A percentile compares a stretch with the other conserved stretches of the same genome.
These are phyloP conservation scores for Tanozyma kutaoensis DNA, from an alignment of 805 yeast species.

Conservation along the genomic window DNA sequence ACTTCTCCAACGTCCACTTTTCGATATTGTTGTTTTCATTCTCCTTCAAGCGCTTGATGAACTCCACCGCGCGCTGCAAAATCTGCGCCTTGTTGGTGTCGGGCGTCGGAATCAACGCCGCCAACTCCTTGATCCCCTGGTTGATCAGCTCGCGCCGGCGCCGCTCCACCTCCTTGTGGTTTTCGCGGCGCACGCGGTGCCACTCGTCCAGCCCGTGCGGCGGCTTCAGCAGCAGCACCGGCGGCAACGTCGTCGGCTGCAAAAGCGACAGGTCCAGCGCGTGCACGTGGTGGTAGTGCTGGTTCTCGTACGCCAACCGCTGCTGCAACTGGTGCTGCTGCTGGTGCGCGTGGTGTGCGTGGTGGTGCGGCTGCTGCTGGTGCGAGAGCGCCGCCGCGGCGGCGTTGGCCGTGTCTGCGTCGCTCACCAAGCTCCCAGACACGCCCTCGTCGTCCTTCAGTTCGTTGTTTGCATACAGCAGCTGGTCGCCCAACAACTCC, in stretches of 20 bases:
- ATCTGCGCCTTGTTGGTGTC: slow-evolving; percentile 89
- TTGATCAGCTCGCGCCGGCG: slow-evolving; percentile 84
- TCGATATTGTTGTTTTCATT: slow-evolving; percentile 83
- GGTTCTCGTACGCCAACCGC: slow-evolving; percentile 7
- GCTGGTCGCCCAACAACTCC: slow-evolving; percentile 29
- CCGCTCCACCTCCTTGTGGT: slow-evolving; percentile 92
- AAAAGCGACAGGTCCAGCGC: slow-evolving; percentile 8
- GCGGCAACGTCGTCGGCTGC: slow-evolving; percentile 23
- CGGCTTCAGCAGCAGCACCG: slow-evolving; percentile 29
- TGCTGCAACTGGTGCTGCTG: slow-evolving; percentile 10
- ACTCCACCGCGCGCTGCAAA: slow-evolving; percentile 78
- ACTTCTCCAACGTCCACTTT: slow-evolving; percentile 90
- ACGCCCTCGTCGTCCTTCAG: slow-evolving; percentile 10
- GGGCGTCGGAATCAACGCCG: slow-evolving; percentile 64
- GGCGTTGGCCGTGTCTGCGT: slow-evolving; percentile 10
- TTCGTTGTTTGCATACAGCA: slow-evolving; percentile 11
- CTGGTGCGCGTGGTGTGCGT: slow-evolving; percentile 9
- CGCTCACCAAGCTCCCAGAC: slow-evolving; percentile 15
- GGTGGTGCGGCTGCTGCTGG: slow-evolving; percentile 9
- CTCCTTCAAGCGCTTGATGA: slow-evolving; percentile 78
- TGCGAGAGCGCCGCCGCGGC: slow-evolving; percentile 9
- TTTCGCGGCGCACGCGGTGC: slow-evolving; percentile 72
- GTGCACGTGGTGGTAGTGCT: slow-evolving; percentile 6
- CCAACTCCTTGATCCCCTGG: slow-evolving; percentile 71
- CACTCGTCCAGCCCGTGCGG: slow-evolving; percentile 70